These are phyloP conservation scores for Talaromyces borbonicus DNA, from an alignment of 495 filamentous ascomycete genomes.

Conservation along the genomic window DNA sequence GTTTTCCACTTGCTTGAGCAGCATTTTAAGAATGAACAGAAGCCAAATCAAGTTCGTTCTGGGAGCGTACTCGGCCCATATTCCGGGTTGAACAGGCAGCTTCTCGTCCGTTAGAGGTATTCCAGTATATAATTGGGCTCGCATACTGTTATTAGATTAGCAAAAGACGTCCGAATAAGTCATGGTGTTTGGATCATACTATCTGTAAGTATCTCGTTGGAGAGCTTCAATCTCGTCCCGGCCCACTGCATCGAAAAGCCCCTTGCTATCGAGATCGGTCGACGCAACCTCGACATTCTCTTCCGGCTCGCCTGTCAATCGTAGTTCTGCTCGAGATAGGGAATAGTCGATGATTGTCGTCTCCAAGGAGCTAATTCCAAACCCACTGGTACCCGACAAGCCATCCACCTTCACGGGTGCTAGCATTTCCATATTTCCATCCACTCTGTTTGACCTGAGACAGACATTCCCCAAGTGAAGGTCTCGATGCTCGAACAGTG, in stretches of 20 bases:
- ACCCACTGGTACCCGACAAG: slow-evolving; percentile 28
- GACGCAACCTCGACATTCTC: slow-evolving; percentile 29
- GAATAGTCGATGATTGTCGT: slow-evolving; percentile 88
- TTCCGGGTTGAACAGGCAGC: slow-evolving; percentile 22
- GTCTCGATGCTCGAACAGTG: slow-evolving; percentile 82
- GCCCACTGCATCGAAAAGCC: slow-evolving; percentile 36
- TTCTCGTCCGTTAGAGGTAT: slow-evolving; percentile 23
- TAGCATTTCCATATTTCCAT: slow-evolving; percentile 25
- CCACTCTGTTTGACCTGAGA: slow-evolving; percentile 40
- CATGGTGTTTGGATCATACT: slow-evolving; percentile 16
- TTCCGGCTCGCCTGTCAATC: slow-evolving; percentile 15
- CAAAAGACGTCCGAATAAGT: background rate
- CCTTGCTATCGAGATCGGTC: slow-evolving; percentile 36
- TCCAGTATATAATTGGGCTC: slow-evolving; percentile 28
- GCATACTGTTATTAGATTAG: slow-evolving; percentile 24
- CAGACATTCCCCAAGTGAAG: slow-evolving; percentile 85
- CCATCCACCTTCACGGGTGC: slow-evolving; percentile 21
- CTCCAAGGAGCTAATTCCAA: slow-evolving; percentile 60
- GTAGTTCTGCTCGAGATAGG: slow-evolving; percentile 54
- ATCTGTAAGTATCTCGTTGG: slow-evolving; percentile 32
- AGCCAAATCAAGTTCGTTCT: slow-evolving; percentile 43
- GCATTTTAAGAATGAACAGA: slow-evolving; percentile 37
- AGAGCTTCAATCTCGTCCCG: slow-evolving; percentile 34
- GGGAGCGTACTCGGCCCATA: slow-evolving; percentile 38
- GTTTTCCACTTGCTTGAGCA: slow-evolving; percentile 30